Conservation (phyloP, 768 basidiomycete species). For the Collybiopsis luxurians region DNA sequence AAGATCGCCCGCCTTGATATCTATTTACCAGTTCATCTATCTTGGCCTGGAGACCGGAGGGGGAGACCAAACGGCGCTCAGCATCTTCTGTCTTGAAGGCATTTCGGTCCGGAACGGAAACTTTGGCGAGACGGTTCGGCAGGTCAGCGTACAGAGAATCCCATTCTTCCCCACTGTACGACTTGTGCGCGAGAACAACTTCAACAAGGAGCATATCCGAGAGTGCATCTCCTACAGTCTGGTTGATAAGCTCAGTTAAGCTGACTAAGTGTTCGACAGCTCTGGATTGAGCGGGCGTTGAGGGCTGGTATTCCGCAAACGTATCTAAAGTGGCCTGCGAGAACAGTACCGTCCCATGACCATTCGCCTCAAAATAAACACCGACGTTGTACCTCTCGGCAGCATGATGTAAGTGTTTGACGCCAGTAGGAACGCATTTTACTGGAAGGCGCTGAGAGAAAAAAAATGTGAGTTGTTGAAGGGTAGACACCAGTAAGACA, state of each 20-base stretch:
- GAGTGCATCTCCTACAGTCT: constrained; percentile 96
- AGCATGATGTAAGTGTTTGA: constrained; percentile 97
- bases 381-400: constrained; percentile 92
- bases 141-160: constrained; percentile 90
- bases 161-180: constrained; percentile 85
- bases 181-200: constrained; percentile 83
- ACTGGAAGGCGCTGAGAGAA: constrained; percentile 79
- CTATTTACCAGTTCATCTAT: constrained; percentile 79
- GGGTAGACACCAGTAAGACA: constrained; percentile 19
- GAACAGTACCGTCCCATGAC: constrained; percentile 96
- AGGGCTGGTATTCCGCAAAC: constrained; percentile 63
- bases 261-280: constrained; percentile 76
- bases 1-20: constrained; percentile 83
- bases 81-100: constrained; percentile 92
- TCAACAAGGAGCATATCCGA: constrained; percentile 97
- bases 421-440: constrained; percentile 92
- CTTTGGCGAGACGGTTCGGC: constrained; percentile 94
- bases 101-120: constrained; percentile 77
- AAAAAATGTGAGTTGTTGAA: constrained; percentile 4
- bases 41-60: constrained; percentile 73
- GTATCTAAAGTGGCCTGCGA: constrained; percentile 68
- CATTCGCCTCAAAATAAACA: constrained; percentile 99
- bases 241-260: constrained; percentile 87
- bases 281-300: constrained; percentile 79
- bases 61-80: constrained; percentile 82